phyloP scores from a whole-genome alignment of 306 rosid genomes.

The Comarum palustre region DNA sequence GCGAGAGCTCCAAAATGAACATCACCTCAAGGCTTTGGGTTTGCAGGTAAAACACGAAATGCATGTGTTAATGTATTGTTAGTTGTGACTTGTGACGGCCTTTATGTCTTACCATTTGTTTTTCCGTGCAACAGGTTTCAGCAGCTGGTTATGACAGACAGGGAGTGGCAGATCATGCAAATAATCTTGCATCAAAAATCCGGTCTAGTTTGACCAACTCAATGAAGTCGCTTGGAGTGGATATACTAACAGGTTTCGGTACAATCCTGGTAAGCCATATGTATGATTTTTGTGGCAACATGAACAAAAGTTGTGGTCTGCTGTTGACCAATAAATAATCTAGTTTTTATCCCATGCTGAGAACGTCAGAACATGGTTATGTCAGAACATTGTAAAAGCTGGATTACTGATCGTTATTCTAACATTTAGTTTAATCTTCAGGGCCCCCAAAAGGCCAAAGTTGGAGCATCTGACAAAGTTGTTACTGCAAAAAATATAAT shows the following conservation, averaged over 20 bases:
- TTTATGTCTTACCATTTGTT: constrained; percentile 7
- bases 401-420: constrained; percentile 2
- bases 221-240: constrained; percentile 93
- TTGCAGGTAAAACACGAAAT: constrained; percentile 53
- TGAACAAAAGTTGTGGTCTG: constrained; percentile 3
- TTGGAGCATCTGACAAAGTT: constrained; percentile 75
- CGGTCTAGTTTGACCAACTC: constrained; percentile 85
- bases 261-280: constrained; percentile 62
- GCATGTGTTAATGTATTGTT: neutral
- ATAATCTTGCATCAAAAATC: constrained; percentile 90
- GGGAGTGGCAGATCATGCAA: constrained; percentile 98
- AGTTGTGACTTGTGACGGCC: neutral
- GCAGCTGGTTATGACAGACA: constrained; percentile 92
- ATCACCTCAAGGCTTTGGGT: constrained; percentile 87
- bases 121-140: constrained; percentile 49
- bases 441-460: constrained; percentile 89
- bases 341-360: neutral
- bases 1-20: constrained; percentile 85
- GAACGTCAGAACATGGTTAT: neutral
- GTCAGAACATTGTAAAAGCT: neutral
- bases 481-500: constrained; percentile 86
- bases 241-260: constrained; percentile 87
- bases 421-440: constrained; percentile 30
- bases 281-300: constrained; percentile 4
- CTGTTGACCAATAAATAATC: neutral